Evolutionary conservation across 2,329 filamentous ascomycete genomes (phyloP).

Genomic region (Diaporthe velutina): DNA sequence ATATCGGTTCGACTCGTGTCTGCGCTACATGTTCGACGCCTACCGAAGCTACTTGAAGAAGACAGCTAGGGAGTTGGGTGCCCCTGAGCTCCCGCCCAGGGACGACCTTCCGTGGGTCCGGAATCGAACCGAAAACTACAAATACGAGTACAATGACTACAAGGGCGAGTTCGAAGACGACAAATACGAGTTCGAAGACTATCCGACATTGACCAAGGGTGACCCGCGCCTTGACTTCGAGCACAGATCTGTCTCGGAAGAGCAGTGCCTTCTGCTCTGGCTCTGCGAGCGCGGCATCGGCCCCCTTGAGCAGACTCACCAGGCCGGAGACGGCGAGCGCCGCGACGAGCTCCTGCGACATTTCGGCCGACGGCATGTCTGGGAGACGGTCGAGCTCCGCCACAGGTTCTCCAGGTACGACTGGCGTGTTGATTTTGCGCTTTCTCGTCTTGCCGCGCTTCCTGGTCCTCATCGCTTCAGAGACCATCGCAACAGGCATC

Average conservation of each 20-base stretch:
- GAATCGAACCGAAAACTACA: rapidly evolving
- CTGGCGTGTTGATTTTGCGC: not conserved
- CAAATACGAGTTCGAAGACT: not conserved
- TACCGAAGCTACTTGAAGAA: not conserved
- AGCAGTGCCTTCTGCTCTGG: constrained; percentile 23
- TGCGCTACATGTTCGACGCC: constrained; percentile 26
- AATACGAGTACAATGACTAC: not conserved
- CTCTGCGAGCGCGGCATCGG: constrained; percentile 15
- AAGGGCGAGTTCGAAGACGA: too few species aligned
- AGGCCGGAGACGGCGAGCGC: not conserved
- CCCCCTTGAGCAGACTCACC: not conserved
- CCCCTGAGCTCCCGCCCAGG: not conserved
- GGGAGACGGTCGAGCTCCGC: not conserved
- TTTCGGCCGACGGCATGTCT: not conserved
- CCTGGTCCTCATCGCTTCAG: too few species aligned
- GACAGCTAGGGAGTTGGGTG: not conserved
- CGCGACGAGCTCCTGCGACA: not conserved
- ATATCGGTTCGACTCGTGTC: not conserved
- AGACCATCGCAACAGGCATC: not conserved
- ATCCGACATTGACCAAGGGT: not conserved
- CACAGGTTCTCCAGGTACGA: not conserved
- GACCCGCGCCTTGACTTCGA: not conserved
- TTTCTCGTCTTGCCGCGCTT: too few species aligned
- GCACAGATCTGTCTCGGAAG: not conserved
- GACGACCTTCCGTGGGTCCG: not conserved